Evolutionary conservation across 768 basidiomycete genomes (phyloP), one percentile per base, ranked within the genome.

Genomic region (Artomyces pyxidatus): DNA sequence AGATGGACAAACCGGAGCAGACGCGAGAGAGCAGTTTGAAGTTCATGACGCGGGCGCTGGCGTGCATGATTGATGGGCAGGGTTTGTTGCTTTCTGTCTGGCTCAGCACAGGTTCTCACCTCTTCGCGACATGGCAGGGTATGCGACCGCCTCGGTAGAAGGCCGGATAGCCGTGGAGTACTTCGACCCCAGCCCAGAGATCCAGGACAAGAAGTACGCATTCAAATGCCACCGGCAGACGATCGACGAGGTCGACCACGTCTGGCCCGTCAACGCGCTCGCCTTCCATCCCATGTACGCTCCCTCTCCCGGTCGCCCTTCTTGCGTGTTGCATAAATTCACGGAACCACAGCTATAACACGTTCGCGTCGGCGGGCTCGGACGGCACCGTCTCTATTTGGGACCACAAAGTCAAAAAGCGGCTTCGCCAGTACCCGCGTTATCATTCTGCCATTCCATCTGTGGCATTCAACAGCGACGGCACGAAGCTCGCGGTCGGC

Each of bases 131-230:
- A 45, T 43, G 29, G 14, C 58, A 89, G 93, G 95, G 10, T 99
- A 90, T 65, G 93, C 93, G 10, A 90, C 85, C 0, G 88, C 86
- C 0, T 93, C 90, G 0, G 91, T 94, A 12, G 96, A 99, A 60
- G 96, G 96, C 1, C 78, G 96, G 21, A 96, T 98, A 50, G 92
- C 94, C 0, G 93, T 98, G 26, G 96, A 99, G 65, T 99, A 95
- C 65, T 94, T 96, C 57, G 90, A 97, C 55, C 81, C 88, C 2
- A 78, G 78, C 3, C 74, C 83, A 0, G 78, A 79, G 22, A 73
- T 75, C 0, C 95, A 98, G 64, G 83, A 85, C n/a, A 75, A 78
- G 57, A 84, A 93, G 69, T 96, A 94, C 64, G 96, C 96, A 2
- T 99, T 97, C 78, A 93, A 96, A 63, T 96, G 94, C 55, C 95